Conservation (phyloP, 192 early-diverging fungal species). For the Coemansia asiatica region DNA sequence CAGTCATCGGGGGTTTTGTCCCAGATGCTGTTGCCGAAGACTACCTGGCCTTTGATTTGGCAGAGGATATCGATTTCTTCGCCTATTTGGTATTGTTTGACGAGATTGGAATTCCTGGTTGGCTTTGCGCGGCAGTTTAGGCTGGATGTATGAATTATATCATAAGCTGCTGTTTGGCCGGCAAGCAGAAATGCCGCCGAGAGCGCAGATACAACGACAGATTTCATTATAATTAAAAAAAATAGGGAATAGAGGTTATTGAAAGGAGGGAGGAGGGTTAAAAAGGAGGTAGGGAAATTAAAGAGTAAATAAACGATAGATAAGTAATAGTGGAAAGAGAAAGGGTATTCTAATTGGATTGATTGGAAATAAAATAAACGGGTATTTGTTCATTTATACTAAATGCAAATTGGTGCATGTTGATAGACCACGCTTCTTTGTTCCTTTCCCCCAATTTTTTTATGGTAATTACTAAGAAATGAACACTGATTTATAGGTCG, state of each 20-base stretch:
- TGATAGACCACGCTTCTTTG: neutral
- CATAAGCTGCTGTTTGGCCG: conserved; percentile 21
- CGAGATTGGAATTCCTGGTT: conserved; percentile 20
- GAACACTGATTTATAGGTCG: no score
- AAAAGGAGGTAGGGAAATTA: neutral
- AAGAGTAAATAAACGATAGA: no score
- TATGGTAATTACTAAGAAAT: no score
- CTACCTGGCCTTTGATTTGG: conserved; percentile 30
- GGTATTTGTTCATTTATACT: neutral
- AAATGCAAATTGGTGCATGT: neutral
- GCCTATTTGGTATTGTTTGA: conserved; percentile 40
- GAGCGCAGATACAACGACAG: conserved; percentile 9
- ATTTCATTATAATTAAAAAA: conserved; percentile 16
- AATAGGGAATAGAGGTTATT: neutral
- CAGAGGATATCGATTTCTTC: conserved; percentile 47
- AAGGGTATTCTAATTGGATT: no score
- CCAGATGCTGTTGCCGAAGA: conserved; percentile 40
- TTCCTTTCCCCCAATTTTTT: neutral
- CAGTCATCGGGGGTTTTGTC: conserved; percentile 51
- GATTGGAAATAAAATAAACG: neutral
- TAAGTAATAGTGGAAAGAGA: neutral
- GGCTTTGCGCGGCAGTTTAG: conserved; percentile 50
- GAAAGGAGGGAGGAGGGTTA: no score
- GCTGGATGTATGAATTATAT: conserved; percentile 32
- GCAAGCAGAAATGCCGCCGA: conserved; percentile 10